phyloP scores from a whole-genome alignment of 2,329 filamentous ascomycete genomes.

The Metarhizium album region DNA sequence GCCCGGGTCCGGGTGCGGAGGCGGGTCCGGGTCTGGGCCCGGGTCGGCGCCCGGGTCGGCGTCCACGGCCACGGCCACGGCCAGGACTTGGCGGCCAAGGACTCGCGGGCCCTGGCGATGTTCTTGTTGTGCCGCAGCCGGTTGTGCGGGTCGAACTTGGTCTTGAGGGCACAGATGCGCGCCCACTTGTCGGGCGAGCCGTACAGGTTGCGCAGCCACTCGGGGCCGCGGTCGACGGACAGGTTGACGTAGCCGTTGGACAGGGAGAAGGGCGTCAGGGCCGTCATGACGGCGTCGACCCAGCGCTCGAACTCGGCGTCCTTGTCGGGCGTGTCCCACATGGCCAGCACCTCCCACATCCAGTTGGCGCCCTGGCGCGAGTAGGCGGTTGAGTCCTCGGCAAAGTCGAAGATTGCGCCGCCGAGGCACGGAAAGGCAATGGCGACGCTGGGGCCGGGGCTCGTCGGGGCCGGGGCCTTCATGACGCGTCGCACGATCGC shows the following conservation, averaged over 20 bases:
- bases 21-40: too few relatives aligned
- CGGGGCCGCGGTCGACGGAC: not conserved
- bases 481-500: not conserved
- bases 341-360: not conserved
- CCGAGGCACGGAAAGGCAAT: not conserved
- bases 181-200: slow-evolving; percentile 1
- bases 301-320: not conserved
- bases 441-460: not conserved
- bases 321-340: not conserved
- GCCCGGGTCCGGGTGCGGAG: too few relatives aligned
- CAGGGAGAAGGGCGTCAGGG: not conserved
- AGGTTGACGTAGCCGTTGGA: not conserved
- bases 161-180: slow-evolving; percentile 2
- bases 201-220: slow-evolving; percentile 2
- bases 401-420: not conserved
- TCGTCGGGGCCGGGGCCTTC: not conserved
- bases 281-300: not conserved
- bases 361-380: not conserved
- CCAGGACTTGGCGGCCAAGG: not conserved
- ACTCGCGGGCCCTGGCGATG: not conserved
- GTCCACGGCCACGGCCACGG: too few relatives aligned
- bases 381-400: not conserved
- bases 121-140: not conserved
- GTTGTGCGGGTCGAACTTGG: not conserved
- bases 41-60: too few relatives aligned